Percentiles rank a stretch among this genome's conserved stretches.
These are phyloP conservation scores for Protomyces lactucae-debilis DNA, from an alignment of 1,139 yeast species.

Conservation along the genomic window DNA sequence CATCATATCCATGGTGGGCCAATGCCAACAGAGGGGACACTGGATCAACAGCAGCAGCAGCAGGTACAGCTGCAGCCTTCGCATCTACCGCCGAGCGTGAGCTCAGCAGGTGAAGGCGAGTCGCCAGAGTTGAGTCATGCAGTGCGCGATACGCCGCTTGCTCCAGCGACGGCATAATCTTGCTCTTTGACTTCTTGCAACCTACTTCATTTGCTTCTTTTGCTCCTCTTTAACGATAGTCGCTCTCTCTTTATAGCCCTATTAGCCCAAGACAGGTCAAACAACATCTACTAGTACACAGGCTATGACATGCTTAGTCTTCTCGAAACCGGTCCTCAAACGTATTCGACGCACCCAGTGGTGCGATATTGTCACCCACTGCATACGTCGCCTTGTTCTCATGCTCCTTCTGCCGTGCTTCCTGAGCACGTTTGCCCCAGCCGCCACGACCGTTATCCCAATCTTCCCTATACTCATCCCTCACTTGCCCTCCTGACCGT, in stretches of 20 bases:
- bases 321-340: neutral
- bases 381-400: slow-evolving; percentile 25
- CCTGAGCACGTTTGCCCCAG: slow-evolving; percentile 39
- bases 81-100: neutral
- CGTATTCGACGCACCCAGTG: slow-evolving; percentile 2
- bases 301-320: neutral
- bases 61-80: too few species aligned
- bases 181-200: neutral
- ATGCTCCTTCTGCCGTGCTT: slow-evolving; percentile 4
- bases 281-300: too few species aligned
- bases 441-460: slow-evolving; percentile 59
- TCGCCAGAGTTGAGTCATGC: neutral
- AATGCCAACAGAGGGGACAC: neutral
- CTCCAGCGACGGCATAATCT: neutral
- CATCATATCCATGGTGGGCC: neutral
- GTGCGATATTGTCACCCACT: slow-evolving; percentile 18
- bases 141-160: neutral
- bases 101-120: neutral
- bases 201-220: too few species aligned
- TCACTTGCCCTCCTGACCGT: slow-evolving; percentile 77
- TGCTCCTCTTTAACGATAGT: neutral
- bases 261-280: too few species aligned
- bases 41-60: too few species aligned
- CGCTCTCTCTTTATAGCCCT: neutral
- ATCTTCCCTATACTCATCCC: slow-evolving; percentile 54